Conservation (phyloP, 768 basidiomycete genomes). For the Clavaria fumosa region DNA sequence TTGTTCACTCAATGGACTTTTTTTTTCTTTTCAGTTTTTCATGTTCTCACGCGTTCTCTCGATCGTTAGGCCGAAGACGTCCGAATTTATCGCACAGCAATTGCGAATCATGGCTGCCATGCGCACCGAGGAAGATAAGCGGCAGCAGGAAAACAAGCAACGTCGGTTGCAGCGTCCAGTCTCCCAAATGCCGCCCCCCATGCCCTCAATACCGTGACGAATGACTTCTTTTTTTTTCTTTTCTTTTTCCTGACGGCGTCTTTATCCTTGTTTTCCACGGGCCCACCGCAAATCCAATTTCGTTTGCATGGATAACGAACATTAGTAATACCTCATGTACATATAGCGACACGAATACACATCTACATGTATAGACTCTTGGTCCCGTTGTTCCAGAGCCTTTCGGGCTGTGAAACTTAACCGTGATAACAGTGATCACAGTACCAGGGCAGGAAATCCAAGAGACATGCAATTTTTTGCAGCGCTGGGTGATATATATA, state of each 20-base stretch:
- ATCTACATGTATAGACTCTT: too few species aligned
- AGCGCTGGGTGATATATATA: too few species aligned
- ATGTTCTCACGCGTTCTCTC: not conserved
- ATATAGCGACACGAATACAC: too few species aligned
- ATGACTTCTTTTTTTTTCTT: not conserved
- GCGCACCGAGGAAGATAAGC: conserved; percentile 67
- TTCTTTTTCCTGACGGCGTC: not conserved
- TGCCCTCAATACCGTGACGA: conserved; percentile 17
- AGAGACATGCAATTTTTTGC: too few species aligned
- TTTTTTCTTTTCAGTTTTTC: not conserved
- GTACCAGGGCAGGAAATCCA: too few species aligned
- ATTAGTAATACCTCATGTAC: too few species aligned
- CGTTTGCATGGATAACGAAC: too few species aligned
- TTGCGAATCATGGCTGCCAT: conserved; percentile 68
- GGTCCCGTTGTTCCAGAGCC: too few species aligned
- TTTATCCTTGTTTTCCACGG: not conserved
- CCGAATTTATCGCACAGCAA: conserved; percentile 82
- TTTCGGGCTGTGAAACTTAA: too few species aligned
- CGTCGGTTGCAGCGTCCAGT: conserved; percentile 42
- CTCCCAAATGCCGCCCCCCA: conserved; percentile 19
- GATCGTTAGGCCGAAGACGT: conserved; percentile 46
- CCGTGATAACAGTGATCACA: too few species aligned
- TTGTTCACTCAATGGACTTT: not conserved
- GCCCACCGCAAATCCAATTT: too few species aligned
- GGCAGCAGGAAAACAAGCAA: conserved; percentile 43